Base-by-base conservation (phyloP, 2,329 filamentous ascomycete genomes). In the Penicillium sp. region DNA sequence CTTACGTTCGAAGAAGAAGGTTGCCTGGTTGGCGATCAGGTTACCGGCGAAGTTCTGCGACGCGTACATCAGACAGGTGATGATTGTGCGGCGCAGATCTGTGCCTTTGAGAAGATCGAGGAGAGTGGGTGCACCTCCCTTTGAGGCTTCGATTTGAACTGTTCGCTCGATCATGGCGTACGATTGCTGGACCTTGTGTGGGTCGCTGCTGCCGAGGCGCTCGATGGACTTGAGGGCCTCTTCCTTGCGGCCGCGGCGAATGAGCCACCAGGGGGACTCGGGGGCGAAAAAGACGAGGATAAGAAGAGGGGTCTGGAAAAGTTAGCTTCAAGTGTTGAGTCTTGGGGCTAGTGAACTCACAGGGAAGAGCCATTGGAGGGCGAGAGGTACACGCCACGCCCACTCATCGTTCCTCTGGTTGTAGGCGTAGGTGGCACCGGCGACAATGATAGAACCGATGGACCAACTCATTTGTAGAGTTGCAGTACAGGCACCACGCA, bases 11-110 rank as follows among this genome's bases (percentile, higher is more conserved):
- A 86, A 87, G 70, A 86, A 86, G 66, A 80, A 86, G 32, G 82
- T 80, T 18, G 84, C 82, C 65, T 86, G 84, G 61, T 86, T 86
- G 63, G 84, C 83, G 55, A 86, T 84, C 44, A 86, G 74, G 61
- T 86, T 86, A 58, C 84, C 84, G 4, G 83, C 81, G n/a, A 86
- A 72, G 61, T 86, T 72, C 58, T 72, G 70, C 14, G 67, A 65
- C 0, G 67, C 64, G 22, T 71, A 71, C 4, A 71, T 59, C 52
- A 67, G 54, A 47, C 70, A 72, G 27, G 66, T 67, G 47, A 71
- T 71, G 16, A 63, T 62, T 1, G 70, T 71, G 11, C 70, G 65
- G 10, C 69, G 54, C 16, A 62, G 49, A 54, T 72, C 69, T 11
- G 67, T 69, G 18, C 70, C 70, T 60, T 70, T 71, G 45, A 68